phyloP scores from a whole-genome alignment of 148 eudicot genomes.

The Oxyria digyna region DNA sequence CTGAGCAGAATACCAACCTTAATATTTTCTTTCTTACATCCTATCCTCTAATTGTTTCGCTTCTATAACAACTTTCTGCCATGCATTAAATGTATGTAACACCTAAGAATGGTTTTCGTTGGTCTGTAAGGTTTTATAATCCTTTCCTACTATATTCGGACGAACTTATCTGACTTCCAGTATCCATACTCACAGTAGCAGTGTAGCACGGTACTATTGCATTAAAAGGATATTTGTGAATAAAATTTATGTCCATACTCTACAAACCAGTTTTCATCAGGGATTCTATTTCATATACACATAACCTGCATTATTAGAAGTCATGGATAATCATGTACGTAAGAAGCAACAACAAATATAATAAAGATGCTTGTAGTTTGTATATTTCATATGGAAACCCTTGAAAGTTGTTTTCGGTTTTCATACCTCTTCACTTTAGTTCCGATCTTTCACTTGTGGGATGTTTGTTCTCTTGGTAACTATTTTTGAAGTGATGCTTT shows the following conservation, averaged over 20 bases:
- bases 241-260: too few relatives aligned
- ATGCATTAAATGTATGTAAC: neutral
- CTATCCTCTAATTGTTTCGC: neutral
- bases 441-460: neutral
- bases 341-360: neutral
- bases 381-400: neutral
- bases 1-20: too few relatives aligned
- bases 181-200: too few relatives aligned
- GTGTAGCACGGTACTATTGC: too few relatives aligned
- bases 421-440: neutral
- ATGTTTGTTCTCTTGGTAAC: neutral
- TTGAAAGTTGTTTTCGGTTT: neutral
- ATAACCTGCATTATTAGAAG: too few relatives aligned
- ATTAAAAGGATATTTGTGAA: too few relatives aligned
- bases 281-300: too few relatives aligned
- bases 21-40: neutral
- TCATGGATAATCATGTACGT: neutral
- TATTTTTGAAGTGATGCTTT: neutral
- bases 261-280: too few relatives aligned
- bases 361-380: neutral
- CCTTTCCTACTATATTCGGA: neutral
- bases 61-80: neutral
- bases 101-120: neutral
- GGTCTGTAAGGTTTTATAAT: neutral
- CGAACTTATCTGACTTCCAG: neutral